A percentile compares a stretch with the other conserved stretches of the same genome.
These are phyloP conservation scores for Schoenoplectus triqueter DNA, from an alignment of 202 grass and related monocot genomes.

Conservation along the genomic window DNA sequence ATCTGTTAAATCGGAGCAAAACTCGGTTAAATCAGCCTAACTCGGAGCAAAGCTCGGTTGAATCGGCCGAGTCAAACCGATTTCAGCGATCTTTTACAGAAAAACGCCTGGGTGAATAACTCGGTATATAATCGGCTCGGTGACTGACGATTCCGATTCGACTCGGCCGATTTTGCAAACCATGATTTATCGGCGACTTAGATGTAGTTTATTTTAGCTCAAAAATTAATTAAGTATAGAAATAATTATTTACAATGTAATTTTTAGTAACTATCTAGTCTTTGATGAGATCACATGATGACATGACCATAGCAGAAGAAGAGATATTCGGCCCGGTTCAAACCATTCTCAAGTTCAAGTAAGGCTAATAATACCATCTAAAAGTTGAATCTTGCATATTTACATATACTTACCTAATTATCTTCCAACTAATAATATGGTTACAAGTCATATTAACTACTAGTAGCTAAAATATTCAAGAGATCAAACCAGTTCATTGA, in stretches of 20 bases:
- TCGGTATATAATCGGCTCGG: too few relatives aligned
- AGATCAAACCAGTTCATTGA: background rate
- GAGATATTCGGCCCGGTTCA: conserved; percentile 84
- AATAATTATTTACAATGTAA: background rate
- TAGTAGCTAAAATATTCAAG: background rate
- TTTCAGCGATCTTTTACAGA: too few relatives aligned
- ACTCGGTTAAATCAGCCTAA: too few relatives aligned
- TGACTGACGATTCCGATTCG: too few relatives aligned
- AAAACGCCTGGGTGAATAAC: too few relatives aligned
- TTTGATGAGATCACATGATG: conserved; percentile 45
- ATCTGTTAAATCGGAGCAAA: too few relatives aligned
- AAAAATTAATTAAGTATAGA: background rate
- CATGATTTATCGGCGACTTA: background rate
- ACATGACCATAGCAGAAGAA: conserved; percentile 64
- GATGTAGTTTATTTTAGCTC: too few relatives aligned
- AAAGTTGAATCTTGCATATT: background rate
- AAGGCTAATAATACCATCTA: background rate
- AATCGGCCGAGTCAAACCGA: too few relatives aligned
- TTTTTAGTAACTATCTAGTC: background rate
- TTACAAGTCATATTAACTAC: background rate
- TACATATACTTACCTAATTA: background rate
- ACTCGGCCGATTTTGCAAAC: too few relatives aligned
- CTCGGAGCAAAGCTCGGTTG: too few relatives aligned
- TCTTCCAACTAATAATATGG: background rate
- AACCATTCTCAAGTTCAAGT: conserved; percentile 84